phyloP scores from a whole-genome alignment of 164 flowering plant species.

The Chimonanthus salicifolius region DNA sequence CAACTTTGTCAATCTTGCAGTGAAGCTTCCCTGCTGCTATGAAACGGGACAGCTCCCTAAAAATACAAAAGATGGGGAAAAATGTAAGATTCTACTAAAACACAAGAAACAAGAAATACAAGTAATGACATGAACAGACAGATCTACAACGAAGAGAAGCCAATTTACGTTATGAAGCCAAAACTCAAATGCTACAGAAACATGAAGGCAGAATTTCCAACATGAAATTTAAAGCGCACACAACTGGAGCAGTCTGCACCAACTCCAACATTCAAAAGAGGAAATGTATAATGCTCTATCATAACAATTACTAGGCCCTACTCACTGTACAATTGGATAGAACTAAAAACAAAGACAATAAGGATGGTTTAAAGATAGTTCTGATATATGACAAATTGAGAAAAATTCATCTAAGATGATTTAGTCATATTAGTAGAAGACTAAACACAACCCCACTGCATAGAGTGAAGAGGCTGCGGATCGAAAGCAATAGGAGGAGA shows the following conservation, averaged over 20 bases:
- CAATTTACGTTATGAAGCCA: background rate
- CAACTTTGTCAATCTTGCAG: conserved; percentile 97
- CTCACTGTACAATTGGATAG: no score
- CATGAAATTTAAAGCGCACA: background rate
- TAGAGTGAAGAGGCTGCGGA: no score
- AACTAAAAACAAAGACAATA: no score
- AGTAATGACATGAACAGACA: background rate
- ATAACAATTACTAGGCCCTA: no score
- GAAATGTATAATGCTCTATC: no score
- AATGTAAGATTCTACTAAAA: background rate
- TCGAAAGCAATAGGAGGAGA: no score
- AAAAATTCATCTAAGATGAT: no score
- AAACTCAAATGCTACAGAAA: background rate
- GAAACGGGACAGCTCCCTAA: conserved; percentile 93
- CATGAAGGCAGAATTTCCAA: background rate
- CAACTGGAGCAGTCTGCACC: background rate
- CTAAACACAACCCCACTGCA: no score
- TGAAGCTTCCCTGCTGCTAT: conserved; percentile 97
- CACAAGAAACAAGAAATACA: background rate
- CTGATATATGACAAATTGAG: no score
- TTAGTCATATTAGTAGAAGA: no score
- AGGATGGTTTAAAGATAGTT: no score
- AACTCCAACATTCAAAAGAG: no score
- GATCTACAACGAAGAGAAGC: background rate
- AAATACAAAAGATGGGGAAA: background rate